These are phyloP conservation scores for Thelephora aurantiotincta DNA, from an alignment of 768 basidiomycete species.

Conservation along the genomic window DNA sequence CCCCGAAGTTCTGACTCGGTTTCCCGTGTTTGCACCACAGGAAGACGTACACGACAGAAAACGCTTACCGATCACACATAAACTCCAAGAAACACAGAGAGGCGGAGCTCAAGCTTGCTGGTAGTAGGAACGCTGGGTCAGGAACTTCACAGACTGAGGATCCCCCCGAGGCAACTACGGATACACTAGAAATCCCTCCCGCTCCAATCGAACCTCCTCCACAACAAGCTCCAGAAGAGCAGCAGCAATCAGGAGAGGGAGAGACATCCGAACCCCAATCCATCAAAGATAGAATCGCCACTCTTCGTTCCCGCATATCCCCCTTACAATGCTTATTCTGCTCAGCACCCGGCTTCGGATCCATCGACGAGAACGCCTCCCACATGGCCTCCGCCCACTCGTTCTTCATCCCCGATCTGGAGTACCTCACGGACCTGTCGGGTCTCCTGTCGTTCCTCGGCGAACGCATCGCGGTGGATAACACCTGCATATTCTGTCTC, in stretches of 20 bases:
- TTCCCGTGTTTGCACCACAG: conserved; percentile 24
- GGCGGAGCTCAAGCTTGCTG: conserved; percentile 26
- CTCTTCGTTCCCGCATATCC: conserved; percentile 49
- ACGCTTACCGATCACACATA: conserved; percentile 79
- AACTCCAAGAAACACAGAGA: conserved; percentile 86
- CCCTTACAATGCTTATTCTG: conserved; percentile 79
- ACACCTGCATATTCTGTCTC: conserved; percentile 87
- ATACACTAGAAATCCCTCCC: not conserved
- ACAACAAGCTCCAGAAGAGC: not conserved
- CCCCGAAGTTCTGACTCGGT: not conserved
- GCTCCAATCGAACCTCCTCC: not conserved
- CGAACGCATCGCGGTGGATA: conserved; percentile 87
- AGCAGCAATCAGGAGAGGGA: not conserved
- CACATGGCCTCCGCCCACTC: conserved; percentile 88
- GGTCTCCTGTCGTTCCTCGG: conserved; percentile 80
- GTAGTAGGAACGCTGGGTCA: conserved; percentile 22
- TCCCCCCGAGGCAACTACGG: not conserved
- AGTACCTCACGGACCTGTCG: conserved; percentile 71
- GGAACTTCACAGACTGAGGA: conserved; percentile 8
- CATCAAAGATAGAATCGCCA: conserved; percentile 63
- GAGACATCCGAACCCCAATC: not conserved
- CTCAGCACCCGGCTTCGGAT: conserved; percentile 24
- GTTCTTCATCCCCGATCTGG: conserved; percentile 92
- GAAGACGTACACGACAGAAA: conserved; percentile 81
- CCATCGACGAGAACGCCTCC: conserved; percentile 50